Evolutionary conservation across 129 eudicot genomes (phyloP).

Genomic region (Solidago caesia): DNA sequence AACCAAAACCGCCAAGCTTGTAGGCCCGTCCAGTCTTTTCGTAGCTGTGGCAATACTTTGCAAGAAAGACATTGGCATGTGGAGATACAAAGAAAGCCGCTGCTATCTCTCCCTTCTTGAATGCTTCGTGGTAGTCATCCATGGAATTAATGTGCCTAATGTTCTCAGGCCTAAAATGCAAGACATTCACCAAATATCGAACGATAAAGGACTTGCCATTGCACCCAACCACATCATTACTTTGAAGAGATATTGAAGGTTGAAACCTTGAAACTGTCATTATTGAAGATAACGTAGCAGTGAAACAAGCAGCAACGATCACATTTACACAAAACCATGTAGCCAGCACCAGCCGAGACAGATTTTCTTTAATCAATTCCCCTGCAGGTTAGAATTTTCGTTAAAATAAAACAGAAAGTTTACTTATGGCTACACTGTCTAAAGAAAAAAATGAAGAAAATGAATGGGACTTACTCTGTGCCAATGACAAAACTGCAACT

Average conservation of each 20-base stretch:
- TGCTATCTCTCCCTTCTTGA: conserved; percentile 42
- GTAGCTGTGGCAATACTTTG: conserved; percentile 45
- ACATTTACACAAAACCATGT: conserved; percentile 51
- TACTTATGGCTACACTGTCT: not conserved
- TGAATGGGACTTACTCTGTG: conserved; percentile 47
- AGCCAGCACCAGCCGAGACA: conserved; percentile 50
- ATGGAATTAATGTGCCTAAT: conserved; percentile 36
- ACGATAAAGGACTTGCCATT: conserved; percentile 56
- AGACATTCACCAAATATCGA: conserved; percentile 37
- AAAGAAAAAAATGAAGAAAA: not conserved
- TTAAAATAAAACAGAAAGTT: too few relatives aligned
- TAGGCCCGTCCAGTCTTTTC: conserved; percentile 37
- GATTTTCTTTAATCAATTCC: conserved; percentile 48
- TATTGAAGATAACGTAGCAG: conserved; percentile 51
- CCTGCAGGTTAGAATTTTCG: conserved; percentile 32
- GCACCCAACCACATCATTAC: conserved; percentile 53
- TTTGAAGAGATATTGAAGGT: conserved; percentile 33
- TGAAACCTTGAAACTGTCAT: conserved; percentile 45
- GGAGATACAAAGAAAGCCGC: conserved; percentile 59
- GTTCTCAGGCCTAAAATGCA: conserved; percentile 44
- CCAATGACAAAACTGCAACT: conserved; percentile 48
- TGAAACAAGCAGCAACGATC: conserved; percentile 48
- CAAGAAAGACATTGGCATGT: conserved; percentile 65
- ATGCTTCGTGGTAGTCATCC: conserved; percentile 44
- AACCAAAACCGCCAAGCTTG: conserved; percentile 62